A percentile compares a stretch with the other conserved stretches of the same genome.
Conservation (phyloP, 805 yeast genomes). For the Nakazawaea populi region DNA sequence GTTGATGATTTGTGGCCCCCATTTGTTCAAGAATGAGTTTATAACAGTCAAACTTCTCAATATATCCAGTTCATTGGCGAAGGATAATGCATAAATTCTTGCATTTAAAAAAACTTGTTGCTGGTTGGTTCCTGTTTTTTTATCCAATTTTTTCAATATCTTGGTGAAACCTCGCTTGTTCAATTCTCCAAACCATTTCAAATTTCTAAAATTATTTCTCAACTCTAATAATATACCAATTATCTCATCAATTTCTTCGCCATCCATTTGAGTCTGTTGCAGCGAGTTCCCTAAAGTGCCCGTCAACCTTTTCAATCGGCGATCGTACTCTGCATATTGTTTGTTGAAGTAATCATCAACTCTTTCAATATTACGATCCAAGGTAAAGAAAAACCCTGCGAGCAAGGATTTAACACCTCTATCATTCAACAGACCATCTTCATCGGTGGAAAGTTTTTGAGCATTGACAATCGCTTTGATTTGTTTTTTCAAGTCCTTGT, state of each 20-base stretch:
- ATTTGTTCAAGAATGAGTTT: slow-evolving; percentile 43
- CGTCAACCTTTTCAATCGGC: slow-evolving; percentile 51
- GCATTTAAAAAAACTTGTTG: slow-evolving; percentile 56
- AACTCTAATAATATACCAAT: slow-evolving; percentile 68
- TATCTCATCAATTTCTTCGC: slow-evolving; percentile 57
- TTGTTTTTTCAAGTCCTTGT: slow-evolving; percentile 75
- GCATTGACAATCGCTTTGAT: slow-evolving; percentile 57
- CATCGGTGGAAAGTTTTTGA: slow-evolving; percentile 27
- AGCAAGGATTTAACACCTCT: slow-evolving; percentile 39
- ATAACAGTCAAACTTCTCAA: slow-evolving; percentile 45
- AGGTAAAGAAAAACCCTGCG: slow-evolving; percentile 66
- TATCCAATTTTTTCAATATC: slow-evolving; percentile 86
- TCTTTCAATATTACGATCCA: slow-evolving; percentile 76
- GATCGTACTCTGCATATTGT: slow-evolving; percentile 67
- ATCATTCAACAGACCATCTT: slow-evolving; percentile 30
- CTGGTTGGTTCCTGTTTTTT: slow-evolving; percentile 60
- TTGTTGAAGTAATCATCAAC: slow-evolving; percentile 76
- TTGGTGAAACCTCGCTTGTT: slow-evolving; percentile 86
- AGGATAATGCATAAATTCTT: slow-evolving; percentile 67
- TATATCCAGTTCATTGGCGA: slow-evolving; percentile 67
- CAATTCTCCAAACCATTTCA: slow-evolving; percentile 92
- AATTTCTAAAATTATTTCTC: slow-evolving; percentile 67
- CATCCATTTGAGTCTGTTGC: slow-evolving; percentile 26
- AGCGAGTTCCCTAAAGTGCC: slow-evolving; percentile 29
- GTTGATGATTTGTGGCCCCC: slow-evolving; percentile 36